A percentile compares a stretch with the other conserved stretches of the same genome.
Conservation (phyloP, 257 asterid genomes). For the Misopates orontium region DNA sequence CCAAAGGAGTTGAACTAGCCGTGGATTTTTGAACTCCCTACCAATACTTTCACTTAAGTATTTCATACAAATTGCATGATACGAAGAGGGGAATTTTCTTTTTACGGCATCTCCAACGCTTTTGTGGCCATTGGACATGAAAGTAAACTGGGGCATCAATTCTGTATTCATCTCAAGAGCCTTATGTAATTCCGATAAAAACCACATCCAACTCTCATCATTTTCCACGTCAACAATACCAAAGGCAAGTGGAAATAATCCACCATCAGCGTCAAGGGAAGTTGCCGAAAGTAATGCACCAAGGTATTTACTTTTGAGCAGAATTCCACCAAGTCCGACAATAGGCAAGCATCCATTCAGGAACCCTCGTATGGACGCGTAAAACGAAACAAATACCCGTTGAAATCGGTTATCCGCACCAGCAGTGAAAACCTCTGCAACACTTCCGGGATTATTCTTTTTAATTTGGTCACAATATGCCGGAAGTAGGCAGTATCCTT, state of each 20-base stretch:
- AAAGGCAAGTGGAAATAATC: conserved; percentile 67
- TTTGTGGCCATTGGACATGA: conserved; percentile 58
- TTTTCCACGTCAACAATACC: conserved; percentile 68
- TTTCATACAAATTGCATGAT: conserved; percentile 62
- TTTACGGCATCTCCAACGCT: conserved; percentile 60
- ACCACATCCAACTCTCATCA: conserved; percentile 83
- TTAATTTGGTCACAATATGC: conserved; percentile 62
- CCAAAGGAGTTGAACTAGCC: conserved; percentile 71
- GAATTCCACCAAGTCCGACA: conserved; percentile 59
- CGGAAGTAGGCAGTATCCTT: conserved; percentile 74
- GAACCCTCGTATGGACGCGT: conserved; percentile 62
- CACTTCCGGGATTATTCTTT: conserved; percentile 61
- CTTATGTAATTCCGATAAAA: conserved; percentile 62
- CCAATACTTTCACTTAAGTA: conserved; percentile 67
- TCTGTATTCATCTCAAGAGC: conserved; percentile 55
- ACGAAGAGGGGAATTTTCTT: conserved; percentile 46
- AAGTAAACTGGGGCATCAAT: conserved; percentile 48
- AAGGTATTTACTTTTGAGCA: conserved; percentile 66
- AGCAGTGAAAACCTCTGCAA: conserved; percentile 65
- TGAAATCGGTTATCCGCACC: conserved; percentile 67
- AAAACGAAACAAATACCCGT: conserved; percentile 61
- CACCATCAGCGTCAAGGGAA: conserved; percentile 77
- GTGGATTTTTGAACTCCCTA: conserved; percentile 65
- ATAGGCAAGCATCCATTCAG: conserved; percentile 71
- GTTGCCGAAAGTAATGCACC: conserved; percentile 73